These are phyloP conservation scores for Coprinopsis strossmayeri DNA, from an alignment of 768 basidiomycete species.

Conservation along the genomic window DNA sequence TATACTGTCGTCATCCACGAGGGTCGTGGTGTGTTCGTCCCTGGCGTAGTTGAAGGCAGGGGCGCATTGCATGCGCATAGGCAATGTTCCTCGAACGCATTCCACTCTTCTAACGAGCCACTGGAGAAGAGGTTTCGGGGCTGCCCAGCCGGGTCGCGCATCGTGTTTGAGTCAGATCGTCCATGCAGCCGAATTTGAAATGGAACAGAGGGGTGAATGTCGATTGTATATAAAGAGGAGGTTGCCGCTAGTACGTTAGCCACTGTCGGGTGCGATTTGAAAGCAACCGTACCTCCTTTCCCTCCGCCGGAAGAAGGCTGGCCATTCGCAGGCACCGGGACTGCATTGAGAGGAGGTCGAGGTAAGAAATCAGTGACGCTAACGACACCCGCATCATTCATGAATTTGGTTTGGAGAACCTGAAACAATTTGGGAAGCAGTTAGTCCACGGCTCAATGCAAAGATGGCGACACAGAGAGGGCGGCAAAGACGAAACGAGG, in stretches of 20 bases:
- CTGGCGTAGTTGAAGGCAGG: conserved; percentile 97
- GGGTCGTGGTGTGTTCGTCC: conserved; percentile 58
- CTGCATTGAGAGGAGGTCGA: conserved; percentile 49
- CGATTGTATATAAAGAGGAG: too few relatives aligned
- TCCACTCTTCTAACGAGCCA: conserved; percentile 86
- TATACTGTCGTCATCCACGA: conserved; percentile 39
- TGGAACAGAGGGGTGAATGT: too few relatives aligned
- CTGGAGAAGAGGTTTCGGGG: conserved; percentile 59
- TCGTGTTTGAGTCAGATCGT: too few relatives aligned
- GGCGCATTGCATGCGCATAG: conserved; percentile 82
- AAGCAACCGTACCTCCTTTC: conserved; percentile 1
- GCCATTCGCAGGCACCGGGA: too few relatives aligned
- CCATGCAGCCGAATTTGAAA: too few relatives aligned
- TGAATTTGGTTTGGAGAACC: conserved; percentile 88
- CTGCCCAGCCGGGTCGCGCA: too few relatives aligned
- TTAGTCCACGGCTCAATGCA: too few relatives aligned
- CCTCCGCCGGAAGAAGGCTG: too few relatives aligned
- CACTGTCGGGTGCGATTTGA: too few relatives aligned
- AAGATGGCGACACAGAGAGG: neutral
- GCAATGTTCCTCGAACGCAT: conserved; percentile 78
- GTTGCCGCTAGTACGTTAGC: too few relatives aligned
- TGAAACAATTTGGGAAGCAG: too few relatives aligned
- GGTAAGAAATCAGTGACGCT: conserved; percentile 84
- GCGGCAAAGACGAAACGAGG: neutral
- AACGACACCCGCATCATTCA: conserved; percentile 84